Evolutionary conservation across 352 stramenopile genomes (phyloP).

Genomic region (Globisporangium cylindrosporum): DNA sequence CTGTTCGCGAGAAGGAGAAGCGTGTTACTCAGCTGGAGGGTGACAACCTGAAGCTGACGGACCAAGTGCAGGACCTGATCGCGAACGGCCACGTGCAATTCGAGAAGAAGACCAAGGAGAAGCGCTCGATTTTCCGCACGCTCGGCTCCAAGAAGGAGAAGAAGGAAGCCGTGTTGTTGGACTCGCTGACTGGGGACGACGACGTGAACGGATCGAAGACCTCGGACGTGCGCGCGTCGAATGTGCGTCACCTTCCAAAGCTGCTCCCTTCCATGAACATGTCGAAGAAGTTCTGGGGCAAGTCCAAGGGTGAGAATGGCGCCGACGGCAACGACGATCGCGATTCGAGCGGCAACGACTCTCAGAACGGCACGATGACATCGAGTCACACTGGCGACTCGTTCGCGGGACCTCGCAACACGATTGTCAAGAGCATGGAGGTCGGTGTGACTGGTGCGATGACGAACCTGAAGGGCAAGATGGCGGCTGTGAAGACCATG

Average conservation of each 20-base stretch:
- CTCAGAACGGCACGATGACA: constrained; percentile 36
- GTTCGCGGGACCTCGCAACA: constrained; percentile 54
- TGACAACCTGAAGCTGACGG: constrained; percentile 75
- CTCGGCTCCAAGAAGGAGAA: constrained; percentile 83
- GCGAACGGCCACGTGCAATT: constrained; percentile 37
- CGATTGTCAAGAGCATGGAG: constrained; percentile 76
- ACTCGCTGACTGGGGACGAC: constrained; percentile 78
- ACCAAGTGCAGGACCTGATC: constrained; percentile 41
- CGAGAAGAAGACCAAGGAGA: constrained; percentile 57
- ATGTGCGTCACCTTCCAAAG: constrained; percentile 55
- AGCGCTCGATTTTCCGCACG: constrained; percentile 81
- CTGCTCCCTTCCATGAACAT: constrained; percentile 64
- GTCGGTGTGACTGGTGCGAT: constrained; percentile 68
- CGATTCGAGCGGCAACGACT: constrained; percentile 37
- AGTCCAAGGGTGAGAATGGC: constrained; percentile 44
- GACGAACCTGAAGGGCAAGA: constrained; percentile 79
- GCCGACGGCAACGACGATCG: constrained; percentile 41
- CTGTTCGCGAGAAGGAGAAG: constrained; percentile 72
- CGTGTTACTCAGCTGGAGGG: constrained; percentile 61
- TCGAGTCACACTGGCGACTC: constrained; percentile 35
- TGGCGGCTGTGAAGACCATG: constrained; percentile 75
- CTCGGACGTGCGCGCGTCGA: constrained; percentile 47
- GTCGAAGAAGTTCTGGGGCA: constrained; percentile 76
- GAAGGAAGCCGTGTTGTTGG: constrained; percentile 61
- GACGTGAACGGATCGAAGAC: constrained; percentile 53